Conservation (phyloP, 129 eudicot species). For the Flaveria robusta region DNA sequence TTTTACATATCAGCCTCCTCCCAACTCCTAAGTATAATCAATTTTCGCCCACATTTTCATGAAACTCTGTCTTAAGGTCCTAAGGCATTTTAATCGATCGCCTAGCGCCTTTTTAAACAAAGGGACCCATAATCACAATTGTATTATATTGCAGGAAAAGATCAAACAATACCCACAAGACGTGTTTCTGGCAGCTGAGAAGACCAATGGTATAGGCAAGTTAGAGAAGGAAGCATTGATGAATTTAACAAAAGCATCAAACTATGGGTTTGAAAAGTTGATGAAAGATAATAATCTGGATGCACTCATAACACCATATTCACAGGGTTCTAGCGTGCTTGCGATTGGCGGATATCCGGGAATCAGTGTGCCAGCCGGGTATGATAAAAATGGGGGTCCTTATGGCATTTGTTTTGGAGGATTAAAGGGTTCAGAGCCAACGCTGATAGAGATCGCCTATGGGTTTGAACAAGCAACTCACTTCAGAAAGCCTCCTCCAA, state of each 20-base stretch:
- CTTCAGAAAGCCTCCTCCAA: constrained; percentile 54
- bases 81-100: neutral
- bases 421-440: constrained; percentile 62
- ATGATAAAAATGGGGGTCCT: constrained; percentile 54
- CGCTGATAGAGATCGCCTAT: constrained; percentile 71
- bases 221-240: constrained; percentile 36
- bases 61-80: neutral
- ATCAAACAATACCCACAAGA: constrained; percentile 52
- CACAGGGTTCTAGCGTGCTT: constrained; percentile 36
- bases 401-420: constrained; percentile 73
- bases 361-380: constrained; percentile 75
- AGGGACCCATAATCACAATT: neutral
- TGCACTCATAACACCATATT: constrained; percentile 56
- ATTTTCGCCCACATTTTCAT: neutral
- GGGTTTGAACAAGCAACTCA: constrained; percentile 72
- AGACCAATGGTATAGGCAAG: constrained; percentile 58
- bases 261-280: constrained; percentile 64
- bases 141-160: constrained; percentile 50
- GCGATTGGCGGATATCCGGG: constrained; percentile 81
- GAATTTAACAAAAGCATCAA: constrained; percentile 42
- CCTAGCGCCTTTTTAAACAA: neutral
- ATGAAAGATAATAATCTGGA: constrained; percentile 61
- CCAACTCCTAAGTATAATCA: neutral
- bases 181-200: constrained; percentile 51
- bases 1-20: neutral